A percentile compares a stretch with the other conserved stretches of the same genome.
Conservation (phyloP, 768 basidiomycete genomes). For the Megacollybia marginata region DNA sequence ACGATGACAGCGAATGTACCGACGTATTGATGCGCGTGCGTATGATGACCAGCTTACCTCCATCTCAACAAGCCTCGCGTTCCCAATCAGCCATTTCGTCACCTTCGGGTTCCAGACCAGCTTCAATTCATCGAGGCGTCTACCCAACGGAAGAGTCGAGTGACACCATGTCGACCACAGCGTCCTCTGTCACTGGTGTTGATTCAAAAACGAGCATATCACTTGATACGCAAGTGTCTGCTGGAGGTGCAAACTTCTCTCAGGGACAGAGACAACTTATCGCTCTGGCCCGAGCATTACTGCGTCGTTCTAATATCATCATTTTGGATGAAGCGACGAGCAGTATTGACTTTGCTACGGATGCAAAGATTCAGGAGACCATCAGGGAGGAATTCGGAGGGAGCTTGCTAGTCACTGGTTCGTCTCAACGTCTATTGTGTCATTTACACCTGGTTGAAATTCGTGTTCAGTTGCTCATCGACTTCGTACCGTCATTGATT, state of each 20-base stretch:
- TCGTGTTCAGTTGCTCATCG: constrained; percentile 18
- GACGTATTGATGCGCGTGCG: constrained; percentile 81
- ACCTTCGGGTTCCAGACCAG: constrained; percentile 22
- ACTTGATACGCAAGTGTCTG: constrained; percentile 73
- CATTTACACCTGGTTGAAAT: background rate
- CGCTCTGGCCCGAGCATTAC: constrained; percentile 76
- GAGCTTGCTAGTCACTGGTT: constrained; percentile 67
- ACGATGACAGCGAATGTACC: constrained; percentile 70
- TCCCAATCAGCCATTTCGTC: constrained; percentile 31
- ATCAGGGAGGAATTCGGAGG: constrained; percentile 81
- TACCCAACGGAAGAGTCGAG: background rate
- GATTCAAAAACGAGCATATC: constrained; percentile 52
- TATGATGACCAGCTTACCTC: constrained; percentile 47
- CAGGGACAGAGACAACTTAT: constrained; percentile 88
- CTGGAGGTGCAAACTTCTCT: constrained; percentile 87
- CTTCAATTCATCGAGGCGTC: constrained; percentile 25
- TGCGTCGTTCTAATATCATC: constrained; percentile 65
- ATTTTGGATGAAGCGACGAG: constrained; percentile 82
- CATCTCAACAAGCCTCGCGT: constrained; percentile 45
- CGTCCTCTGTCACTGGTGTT: constrained; percentile 43
- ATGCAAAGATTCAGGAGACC: constrained; percentile 83
- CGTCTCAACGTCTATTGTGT: constrained; percentile 11
- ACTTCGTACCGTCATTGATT: constrained; percentile 18
- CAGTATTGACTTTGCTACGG: constrained; percentile 82
- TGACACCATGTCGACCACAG: constrained; percentile 17